Percentiles rank a stretch among this genome's conserved stretches.
phyloP scores from a whole-genome alignment of 2,329 filamentous ascomycete genomes.

The Intubia oerlemansii region DNA sequence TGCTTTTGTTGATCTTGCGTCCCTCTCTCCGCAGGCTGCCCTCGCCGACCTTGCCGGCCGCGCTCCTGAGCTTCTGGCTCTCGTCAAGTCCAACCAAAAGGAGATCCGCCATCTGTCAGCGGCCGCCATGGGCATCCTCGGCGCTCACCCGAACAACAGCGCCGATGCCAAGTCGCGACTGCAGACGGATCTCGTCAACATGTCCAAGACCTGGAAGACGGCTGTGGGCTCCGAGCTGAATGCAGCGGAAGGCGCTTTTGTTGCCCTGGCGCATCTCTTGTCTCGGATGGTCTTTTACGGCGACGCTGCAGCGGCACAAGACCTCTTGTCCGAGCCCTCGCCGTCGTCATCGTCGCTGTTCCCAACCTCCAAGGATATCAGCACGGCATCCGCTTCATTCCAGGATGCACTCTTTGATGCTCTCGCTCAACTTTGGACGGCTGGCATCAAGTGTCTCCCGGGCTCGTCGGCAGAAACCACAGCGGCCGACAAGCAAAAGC shows the following conservation, averaged over 20 bases:
- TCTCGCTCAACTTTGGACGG: constrained; percentile 22
- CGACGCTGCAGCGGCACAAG: no score
- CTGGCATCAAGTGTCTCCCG: constrained; percentile 16
- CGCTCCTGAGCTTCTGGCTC: constrained; percentile 29
- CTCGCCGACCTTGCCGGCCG: constrained; percentile 27
- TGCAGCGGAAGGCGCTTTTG: constrained; percentile 23
- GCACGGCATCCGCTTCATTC: constrained; percentile 12
- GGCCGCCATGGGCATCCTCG: constrained; percentile 54
- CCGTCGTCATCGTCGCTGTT: no score
- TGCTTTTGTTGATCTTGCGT: constrained; percentile 30
- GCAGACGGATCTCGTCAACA: constrained; percentile 23
- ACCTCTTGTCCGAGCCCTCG: no score
- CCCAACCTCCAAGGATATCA: constrained; percentile 7
- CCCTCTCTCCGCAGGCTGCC: constrained; percentile 13
- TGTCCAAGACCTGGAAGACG: constrained; percentile 28
- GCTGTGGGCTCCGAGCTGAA: constrained; percentile 21
- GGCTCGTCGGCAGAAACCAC: constrained; percentile 5
- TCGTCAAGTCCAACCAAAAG: constrained; percentile 51
- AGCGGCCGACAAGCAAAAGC: constrained; percentile 2
- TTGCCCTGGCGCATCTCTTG: constrained; percentile 22
- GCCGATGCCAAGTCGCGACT: constrained; percentile 18
- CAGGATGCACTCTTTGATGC: constrained; percentile 23
- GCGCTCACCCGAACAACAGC: constrained; percentile 35
- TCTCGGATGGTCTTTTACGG: constrained; percentile 24
- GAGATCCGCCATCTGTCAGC: constrained; percentile 45